Evolutionary conservation across 2,329 filamentous ascomycete species (phyloP), one percentile per base, ranked within the genome.

Genomic region (Trichoderma semiorbis): DNA sequence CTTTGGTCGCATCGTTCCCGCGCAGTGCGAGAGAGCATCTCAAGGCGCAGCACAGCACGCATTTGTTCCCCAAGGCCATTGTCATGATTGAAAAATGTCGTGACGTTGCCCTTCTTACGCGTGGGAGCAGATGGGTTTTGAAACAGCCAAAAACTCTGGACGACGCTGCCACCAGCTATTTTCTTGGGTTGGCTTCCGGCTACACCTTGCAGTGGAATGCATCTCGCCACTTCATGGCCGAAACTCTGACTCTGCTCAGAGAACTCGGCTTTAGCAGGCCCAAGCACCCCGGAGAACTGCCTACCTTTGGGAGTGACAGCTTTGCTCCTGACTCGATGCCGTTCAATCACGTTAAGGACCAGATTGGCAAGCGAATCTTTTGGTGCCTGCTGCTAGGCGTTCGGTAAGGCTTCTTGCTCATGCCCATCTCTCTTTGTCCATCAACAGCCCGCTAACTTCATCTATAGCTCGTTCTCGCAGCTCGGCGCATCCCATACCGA

Each of bases 341-440:
- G 0, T 88, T 92, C 72, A 91, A 93, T 75, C 90, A 91, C 63
- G 87, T 94, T 66, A 90, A 91, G 77, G 89, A 91, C 76, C 91
- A 94, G 80, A 87, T 93, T 61, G 89, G 91, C 61, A 92, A 92
- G 78, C 88, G 92, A 74, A 90, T 97, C 53, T 97, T 97, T 79
- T 97, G 94, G 91, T 91, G 93, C 26, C 86, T 94, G 75, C 90
- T 96, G 73, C 88, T 94, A 6, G 91, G 91, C 39, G 88, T 93
- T 72, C 87, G 91, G 87, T 91, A 82, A 74, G 84, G 21, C 30
- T 34, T 47, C 30, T 16, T 21, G 39, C 3, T 60, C 18, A 18
- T 28, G 7, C n/a, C 4, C 1, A 21, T 21, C 18, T 26, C 34
- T 18, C n/a, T 5, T n/a, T 34, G 28, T 32, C 57, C n/a, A 32